Percentiles rank a stretch among this genome's conserved stretches.
Conservation (phyloP, 73 alveolate species). For the Tetrahymena elliotti region DNA sequence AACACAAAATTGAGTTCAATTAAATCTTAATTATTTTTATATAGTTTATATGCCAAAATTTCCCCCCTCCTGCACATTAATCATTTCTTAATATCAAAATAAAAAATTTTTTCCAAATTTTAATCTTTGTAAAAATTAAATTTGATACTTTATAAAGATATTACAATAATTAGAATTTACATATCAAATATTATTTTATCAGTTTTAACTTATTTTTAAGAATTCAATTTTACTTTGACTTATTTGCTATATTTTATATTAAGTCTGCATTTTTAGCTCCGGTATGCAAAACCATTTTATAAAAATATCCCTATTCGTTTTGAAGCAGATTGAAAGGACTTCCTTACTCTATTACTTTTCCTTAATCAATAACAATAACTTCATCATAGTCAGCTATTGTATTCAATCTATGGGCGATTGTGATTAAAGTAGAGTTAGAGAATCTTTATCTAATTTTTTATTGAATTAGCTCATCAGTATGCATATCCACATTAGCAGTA, state of each 20-base stretch:
- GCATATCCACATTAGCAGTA: constrained; percentile 58
- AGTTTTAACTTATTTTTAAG: too few relatives aligned
- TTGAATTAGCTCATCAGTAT: constrained; percentile 58
- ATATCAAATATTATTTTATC: too few relatives aligned
- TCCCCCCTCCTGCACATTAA: too few relatives aligned
- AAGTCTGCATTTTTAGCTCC: not conserved
- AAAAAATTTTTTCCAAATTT: too few relatives aligned
- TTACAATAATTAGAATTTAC: too few relatives aligned
- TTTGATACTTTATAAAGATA: too few relatives aligned
- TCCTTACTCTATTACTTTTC: constrained; percentile 52
- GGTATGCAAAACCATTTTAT: not conserved
- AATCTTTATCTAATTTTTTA: constrained; percentile 42
- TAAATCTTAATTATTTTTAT: too few relatives aligned
- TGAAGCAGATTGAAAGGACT: constrained; percentile 44
- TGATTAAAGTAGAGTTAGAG: constrained; percentile 50
- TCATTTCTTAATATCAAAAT: too few relatives aligned
- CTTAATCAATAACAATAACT: constrained; percentile 57
- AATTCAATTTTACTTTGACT: too few relatives aligned
- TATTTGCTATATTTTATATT: not conserved
- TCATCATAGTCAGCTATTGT: constrained; percentile 13
- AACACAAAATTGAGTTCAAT: too few relatives aligned
- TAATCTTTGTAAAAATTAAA: too few relatives aligned
- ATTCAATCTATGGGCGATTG: constrained; percentile 58
- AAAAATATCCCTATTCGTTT: not conserved
- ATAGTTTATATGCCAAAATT: too few relatives aligned